Evolutionary conservation across 441 rosid species (phyloP).

Genomic region (Metrosideros polymorpha): DNA sequence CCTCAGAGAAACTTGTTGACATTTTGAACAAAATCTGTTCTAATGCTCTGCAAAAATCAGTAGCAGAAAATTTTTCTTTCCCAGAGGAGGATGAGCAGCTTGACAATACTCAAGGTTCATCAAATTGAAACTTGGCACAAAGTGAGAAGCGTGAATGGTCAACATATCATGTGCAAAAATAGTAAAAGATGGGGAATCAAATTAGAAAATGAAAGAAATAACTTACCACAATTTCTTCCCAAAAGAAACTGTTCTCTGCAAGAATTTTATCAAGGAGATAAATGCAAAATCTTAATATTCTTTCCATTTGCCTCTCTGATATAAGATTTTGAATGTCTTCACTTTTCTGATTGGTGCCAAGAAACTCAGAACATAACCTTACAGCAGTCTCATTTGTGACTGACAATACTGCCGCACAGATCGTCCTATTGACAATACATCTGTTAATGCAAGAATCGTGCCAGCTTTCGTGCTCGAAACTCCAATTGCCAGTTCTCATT

Average conservation of each 20-base stretch:
- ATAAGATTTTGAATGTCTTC: conserved; percentile 13
- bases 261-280: conserved; percentile 61
- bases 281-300: conserved; percentile 56
- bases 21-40: not conserved
- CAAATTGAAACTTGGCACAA: not conserved
- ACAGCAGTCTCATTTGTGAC: conserved; percentile 32
- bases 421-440: conserved; percentile 50
- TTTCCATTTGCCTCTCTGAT: conserved; percentile 32
- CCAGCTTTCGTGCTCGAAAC: conserved; percentile 66
- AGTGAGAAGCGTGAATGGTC: not conserved
- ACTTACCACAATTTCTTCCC: conserved; percentile 72
- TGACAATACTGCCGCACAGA: conserved; percentile 52
- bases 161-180: too few relatives aligned
- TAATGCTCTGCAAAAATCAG: not conserved
- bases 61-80: not conserved
- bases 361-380: conserved; percentile 32
- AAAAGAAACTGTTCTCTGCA: conserved; percentile 41
- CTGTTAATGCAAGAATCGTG: conserved; percentile 67
- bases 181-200: not conserved
- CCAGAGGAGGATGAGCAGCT: not conserved
- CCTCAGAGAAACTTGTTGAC: not conserved
- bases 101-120: not conserved
- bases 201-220: not conserved
- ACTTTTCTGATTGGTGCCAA: conserved; percentile 2
- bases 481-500: conserved; percentile 24